Evolutionary conservation across 108 stramenopile genomes (phyloP).

Genomic region (Nitzschia sp.): DNA sequence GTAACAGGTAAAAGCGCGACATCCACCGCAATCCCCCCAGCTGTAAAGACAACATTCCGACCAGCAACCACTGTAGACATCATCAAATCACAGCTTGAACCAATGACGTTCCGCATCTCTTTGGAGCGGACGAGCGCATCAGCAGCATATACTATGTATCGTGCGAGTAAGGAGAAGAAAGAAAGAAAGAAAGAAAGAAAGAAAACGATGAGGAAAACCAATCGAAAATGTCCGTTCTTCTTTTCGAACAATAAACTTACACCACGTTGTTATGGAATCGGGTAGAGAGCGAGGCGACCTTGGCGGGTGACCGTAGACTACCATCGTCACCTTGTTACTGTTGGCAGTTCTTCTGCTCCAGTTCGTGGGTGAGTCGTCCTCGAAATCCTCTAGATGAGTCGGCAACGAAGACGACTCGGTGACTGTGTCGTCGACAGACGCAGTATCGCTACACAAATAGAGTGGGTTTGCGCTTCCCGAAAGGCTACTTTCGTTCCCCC

Average conservation of each 20-base stretch:
- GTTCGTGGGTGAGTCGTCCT: neutral
- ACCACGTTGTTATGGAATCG: constrained; percentile 29
- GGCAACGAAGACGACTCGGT: constrained; percentile 8
- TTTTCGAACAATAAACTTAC: constrained; percentile 10
- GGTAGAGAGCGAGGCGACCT: constrained; percentile 4
- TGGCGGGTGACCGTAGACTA: neutral
- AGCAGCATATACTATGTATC: constrained; percentile 7
- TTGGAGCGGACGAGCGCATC: constrained; percentile 24
- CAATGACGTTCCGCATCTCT: constrained; percentile 41
- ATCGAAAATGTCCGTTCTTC: constrained; percentile 9
- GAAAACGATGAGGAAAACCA: neutral
- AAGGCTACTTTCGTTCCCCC: neutral
- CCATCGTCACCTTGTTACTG: constrained; percentile 1
- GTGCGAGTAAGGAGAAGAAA: neutral
- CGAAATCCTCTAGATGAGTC: neutral
- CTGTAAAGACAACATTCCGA: constrained; percentile 14
- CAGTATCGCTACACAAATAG: neutral
- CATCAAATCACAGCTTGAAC: constrained; percentile 26
- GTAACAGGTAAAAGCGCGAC: constrained; percentile 44
- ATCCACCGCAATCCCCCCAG: constrained; percentile 31
- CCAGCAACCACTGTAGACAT: constrained; percentile 7
- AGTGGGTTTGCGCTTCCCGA: neutral
- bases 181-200: neutral
- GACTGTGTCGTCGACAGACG: neutral
- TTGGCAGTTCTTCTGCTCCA: neutral